Base-by-base conservation (phyloP, 176 grass and related monocot genomes). In the Panicum miliaceum region DNA sequence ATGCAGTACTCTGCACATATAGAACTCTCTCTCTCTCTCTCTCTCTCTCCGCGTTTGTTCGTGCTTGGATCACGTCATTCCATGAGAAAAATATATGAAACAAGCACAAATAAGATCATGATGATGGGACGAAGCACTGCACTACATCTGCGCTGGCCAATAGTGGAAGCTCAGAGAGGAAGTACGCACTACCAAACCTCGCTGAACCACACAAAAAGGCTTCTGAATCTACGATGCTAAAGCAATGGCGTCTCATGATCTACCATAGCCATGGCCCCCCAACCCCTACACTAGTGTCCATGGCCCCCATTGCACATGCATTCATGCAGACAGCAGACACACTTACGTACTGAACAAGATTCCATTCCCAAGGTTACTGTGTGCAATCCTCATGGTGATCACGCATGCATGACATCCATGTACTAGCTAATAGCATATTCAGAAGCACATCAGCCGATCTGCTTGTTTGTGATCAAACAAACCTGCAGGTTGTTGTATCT, bases 401-500 rank as follows among this genome's bases (percentile, higher is more conserved):
- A 71, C 45, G 73, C 45, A 76, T 84, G 40, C 70, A 73, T 51
- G 35, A 1, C 15, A 27, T 22, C 45, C 11, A 34, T 38, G 67
- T 27, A 61, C 58, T 61, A 59, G 56, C 56, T 61, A 26, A 23
- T 68, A 54, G 48, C 51, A 75, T 64, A 12, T 22, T 61, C 58
- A 83, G 8, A 13, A 6, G 5, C 25, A 15, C 2, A 78, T 34
- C 5, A 47, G 59, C 15, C 58, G 58, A 43, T 12, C 23, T 57
- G 35, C 61, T 43, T 43, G 71, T 27, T 50, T 35, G 27, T 37
- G 18, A 88, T 63, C 26, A 35, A 27, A 48, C 40, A 42, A 70
- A 93, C 91, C 91, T 93, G 88, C 72, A 93, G 79, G 72, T 93
- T 93, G 77, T 93, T 93, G 72, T 93, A 93, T 93, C 91, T 84